phyloP scores from a whole-genome alignment of 2,329 filamentous ascomycete genomes.

The Fusarium neocosmosporiellum region DNA sequence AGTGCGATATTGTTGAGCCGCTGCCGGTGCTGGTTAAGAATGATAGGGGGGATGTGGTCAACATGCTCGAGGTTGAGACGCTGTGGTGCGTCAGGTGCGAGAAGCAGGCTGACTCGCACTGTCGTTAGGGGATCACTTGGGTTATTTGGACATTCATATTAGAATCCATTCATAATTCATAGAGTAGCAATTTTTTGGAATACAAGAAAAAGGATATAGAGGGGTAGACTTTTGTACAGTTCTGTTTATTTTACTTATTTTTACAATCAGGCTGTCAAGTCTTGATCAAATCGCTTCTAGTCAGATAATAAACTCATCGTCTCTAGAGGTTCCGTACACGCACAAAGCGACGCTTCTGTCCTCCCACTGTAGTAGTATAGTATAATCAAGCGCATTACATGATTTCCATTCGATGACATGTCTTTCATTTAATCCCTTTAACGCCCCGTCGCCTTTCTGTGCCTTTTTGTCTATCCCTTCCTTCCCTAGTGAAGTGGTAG shows the following conservation, averaged over 20 bases:
- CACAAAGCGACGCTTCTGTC: neutral
- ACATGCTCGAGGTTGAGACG: slow-evolving; percentile 26
- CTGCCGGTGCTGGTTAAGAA: slow-evolving; percentile 20
- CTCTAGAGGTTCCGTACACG: neutral
- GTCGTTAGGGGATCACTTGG: neutral
- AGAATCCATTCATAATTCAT: too few relatives aligned
- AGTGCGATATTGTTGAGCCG: slow-evolving; percentile 8
- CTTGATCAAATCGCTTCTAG: neutral
- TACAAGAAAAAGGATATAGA: neutral
- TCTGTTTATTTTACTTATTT: neutral
- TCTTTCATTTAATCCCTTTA: neutral
- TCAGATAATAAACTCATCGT: neutral
- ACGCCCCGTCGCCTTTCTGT: neutral
- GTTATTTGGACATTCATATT: neutral
- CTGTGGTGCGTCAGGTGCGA: slow-evolving; percentile 36
- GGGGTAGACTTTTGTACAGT: neutral
- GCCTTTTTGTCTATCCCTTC: neutral
- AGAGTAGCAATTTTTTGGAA: neutral
- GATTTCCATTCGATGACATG: neutral
- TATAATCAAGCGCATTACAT: neutral
- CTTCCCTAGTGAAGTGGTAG: neutral
- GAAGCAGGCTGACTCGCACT: slow-evolving; percentile 19
- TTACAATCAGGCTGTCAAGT: neutral
- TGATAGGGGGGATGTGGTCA: slow-evolving; percentile 20
- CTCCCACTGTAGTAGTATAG: neutral